A percentile compares a stretch with the other conserved stretches of the same genome.
Evolutionary conservation across 2,329 filamentous ascomycete genomes (phyloP).

Genomic region (Calonectria pseudoreteaudii): DNA sequence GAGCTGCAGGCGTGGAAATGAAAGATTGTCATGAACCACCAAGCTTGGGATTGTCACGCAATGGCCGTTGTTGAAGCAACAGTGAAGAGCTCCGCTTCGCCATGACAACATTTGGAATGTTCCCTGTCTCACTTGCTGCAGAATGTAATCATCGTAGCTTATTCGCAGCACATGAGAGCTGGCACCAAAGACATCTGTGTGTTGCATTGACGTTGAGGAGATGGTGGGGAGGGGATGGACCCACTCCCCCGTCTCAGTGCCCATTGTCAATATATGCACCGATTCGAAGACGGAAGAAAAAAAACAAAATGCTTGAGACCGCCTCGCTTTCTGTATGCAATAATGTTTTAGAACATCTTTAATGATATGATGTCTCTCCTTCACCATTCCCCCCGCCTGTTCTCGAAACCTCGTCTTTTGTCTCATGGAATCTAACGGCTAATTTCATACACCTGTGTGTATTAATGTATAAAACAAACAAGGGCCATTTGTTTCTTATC

Average conservation of each 20-base stretch:
- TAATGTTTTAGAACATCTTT: neutral
- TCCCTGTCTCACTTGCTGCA: neutral
- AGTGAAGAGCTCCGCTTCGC: neutral
- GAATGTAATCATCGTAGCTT: neutral
- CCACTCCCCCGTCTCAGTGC: neutral
- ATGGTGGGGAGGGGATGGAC: neutral
- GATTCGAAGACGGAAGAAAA: neutral
- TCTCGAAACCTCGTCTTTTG: conserved; percentile 5
- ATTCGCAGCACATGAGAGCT: neutral
- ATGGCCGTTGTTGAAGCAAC: neutral
- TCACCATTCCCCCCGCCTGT: neutral
- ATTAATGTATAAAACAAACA: neutral
- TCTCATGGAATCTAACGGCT: conserved; percentile 16
- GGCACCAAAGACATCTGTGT: conserved; percentile 2
- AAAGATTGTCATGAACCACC: conserved; percentile 26
- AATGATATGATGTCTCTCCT: conserved; percentile 2
- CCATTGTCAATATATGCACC: conserved; percentile 12
- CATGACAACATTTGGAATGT: neutral
- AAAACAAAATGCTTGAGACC: neutral
- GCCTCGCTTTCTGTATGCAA: conserved; percentile 5
- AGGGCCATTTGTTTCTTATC: neutral
- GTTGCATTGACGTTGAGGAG: conserved; percentile 6
- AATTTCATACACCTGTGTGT: conserved; percentile 12
- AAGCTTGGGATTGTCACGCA: neutral
- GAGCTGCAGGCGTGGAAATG: conserved; percentile 34